Evolutionary conservation across 352 stramenopile genomes (phyloP), one percentile per base, ranked within the genome.

Genomic region (Phytopythium chamaehyphon): DNA sequence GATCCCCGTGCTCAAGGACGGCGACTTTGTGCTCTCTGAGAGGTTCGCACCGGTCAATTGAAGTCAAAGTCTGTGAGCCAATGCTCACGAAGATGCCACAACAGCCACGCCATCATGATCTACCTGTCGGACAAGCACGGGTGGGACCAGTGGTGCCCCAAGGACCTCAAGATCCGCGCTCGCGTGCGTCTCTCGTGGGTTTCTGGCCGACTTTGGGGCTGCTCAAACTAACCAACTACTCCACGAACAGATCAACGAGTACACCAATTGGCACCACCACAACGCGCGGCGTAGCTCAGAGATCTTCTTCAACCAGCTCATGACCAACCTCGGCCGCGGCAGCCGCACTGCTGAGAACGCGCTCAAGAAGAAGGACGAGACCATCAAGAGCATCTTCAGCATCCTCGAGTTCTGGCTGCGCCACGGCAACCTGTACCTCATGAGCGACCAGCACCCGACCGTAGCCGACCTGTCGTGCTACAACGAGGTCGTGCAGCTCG

Each of bases 221-320:
- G n/a, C 14, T n/a, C 35, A 4, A 18, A 21, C n/a, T 42, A 19
- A 10, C 21, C 47, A 12, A 56, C 35, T n/a, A 48, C 33, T 21
- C 14, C 28, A 46, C 31, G 5, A 1, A 6, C 51, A 89, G 76
- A 89, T 89, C 60, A 62, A 87, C 47, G 78, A 89, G 67, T 89
- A 89, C 65, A 84, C 69, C 59, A 74, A 89, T 63, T 90, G 79
- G 79, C 79, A 90, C 55, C 79, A 90, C 68, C 70, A 76, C 37
- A 87, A 88, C 56, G 69, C 76, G 47, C 79, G 79, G 35, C 61
- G 61, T 24, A 79, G 70, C 53, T 83, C 71, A 2, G 55, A 87
- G 55, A 74, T 89, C 47, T 86, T 86, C 57, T 66, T 85, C 21
- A 73, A 83, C 58, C 66, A 80, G 60, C 49, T 89, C 26, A 71